Conservation (phyloP, 768 basidiomycete species). For the Mrakia hoshinonis region DNA sequence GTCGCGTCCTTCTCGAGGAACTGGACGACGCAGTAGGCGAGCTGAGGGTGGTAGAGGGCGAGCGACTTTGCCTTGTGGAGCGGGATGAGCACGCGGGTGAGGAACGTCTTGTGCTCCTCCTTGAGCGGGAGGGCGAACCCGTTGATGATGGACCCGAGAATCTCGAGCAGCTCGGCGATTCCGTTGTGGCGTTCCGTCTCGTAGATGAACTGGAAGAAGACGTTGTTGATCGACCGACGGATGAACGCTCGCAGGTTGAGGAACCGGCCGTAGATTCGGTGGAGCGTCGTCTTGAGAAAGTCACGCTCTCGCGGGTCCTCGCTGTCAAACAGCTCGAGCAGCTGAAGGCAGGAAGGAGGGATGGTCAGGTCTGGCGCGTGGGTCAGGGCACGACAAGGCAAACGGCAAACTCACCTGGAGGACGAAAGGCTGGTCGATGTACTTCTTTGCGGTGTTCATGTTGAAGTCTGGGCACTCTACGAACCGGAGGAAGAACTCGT, state of each 20-base stretch:
- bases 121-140: constrained; percentile 96
- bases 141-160: constrained; percentile 98
- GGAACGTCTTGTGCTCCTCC: constrained; percentile 94
- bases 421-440: constrained; percentile 92
- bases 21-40: constrained; percentile 98
- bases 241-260: constrained; percentile 97
- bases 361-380: background rate
- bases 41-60: constrained; percentile 97
- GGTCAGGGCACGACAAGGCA: background rate
- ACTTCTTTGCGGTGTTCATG: constrained; percentile 92
- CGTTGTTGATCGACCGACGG: constrained; percentile 96
- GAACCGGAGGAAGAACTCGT: constrained; percentile 98
- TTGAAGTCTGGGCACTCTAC: constrained; percentile 97
- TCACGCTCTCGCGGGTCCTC: constrained; percentile 98
- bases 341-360: constrained; percentile 40
- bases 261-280: constrained; percentile 99
- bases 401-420: constrained; percentile 47
- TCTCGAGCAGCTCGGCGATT: constrained; percentile 94
- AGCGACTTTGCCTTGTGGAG: constrained; percentile 96
- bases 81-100: constrained; percentile 85
- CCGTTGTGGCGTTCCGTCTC: constrained; percentile 99
- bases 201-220: constrained; percentile 98
- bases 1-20: constrained; percentile 92
- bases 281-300: constrained; percentile 96
- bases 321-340: constrained; percentile 95